Conservation (phyloP, 2,329 filamentous ascomycete species). For the Colletotrichum sp. region DNA sequence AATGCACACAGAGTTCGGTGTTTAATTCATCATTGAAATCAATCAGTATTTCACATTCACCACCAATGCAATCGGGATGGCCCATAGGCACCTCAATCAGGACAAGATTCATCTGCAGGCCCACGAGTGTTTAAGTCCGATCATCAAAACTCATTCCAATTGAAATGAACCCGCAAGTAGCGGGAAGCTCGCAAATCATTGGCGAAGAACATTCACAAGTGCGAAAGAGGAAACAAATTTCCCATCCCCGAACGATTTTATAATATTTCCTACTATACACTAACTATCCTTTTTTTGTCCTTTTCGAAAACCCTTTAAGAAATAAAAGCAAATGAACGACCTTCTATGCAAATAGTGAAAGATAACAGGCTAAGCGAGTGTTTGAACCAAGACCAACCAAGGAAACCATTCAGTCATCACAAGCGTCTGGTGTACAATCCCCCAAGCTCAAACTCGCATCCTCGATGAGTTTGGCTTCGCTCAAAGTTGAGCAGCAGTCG, state of each 20-base stretch:
- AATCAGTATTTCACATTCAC: neutral
- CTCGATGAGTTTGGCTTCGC: neutral
- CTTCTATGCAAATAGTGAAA: neutral
- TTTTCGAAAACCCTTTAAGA: neutral
- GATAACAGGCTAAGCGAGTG: neutral
- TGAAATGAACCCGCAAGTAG: neutral
- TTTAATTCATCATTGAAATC: rapidly evolving
- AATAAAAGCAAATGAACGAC: neutral
- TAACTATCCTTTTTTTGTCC: neutral
- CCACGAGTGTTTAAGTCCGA: neutral
- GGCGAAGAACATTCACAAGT: neutral
- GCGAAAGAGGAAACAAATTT: neutral
- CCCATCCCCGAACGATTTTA: neutral
- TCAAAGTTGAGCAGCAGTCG: neutral
- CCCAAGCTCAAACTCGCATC: neutral
- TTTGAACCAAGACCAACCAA: neutral
- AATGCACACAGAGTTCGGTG: rapidly evolving
- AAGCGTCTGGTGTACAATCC: neutral
- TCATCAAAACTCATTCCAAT: neutral
- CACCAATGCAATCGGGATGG: no score
- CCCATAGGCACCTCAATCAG: rapidly evolving
- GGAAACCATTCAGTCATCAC: neutral
- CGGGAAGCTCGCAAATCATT: neutral
- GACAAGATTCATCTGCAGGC: no score
- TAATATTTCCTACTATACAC: neutral